Evolutionary conservation across 371 early-diverging fungal genomes (phyloP).

Genomic region (Neoconidiobolus thromboides): DNA sequence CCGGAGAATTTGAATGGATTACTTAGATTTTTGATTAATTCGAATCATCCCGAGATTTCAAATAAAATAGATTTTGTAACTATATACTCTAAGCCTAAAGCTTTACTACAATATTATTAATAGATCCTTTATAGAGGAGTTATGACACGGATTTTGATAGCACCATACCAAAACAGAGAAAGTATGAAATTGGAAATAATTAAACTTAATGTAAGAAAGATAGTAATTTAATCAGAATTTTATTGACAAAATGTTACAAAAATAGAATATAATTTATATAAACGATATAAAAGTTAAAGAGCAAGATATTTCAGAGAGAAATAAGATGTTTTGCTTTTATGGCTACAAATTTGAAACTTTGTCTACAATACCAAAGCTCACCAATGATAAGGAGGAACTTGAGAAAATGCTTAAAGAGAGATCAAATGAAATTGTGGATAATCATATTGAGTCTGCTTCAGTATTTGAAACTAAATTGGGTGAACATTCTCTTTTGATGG

Average conservation of each 20-base stretch:
- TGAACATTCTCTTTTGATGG: conserved; percentile 45
- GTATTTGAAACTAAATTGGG: conserved; percentile 67
- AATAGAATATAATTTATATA: conserved; percentile 51
- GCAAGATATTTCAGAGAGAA: conserved; percentile 22
- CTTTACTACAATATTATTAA: background rate
- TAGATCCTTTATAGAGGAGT: conserved; percentile 57
- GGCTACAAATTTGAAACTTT: conserved; percentile 59
- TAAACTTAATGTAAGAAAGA: conserved; percentile 26
- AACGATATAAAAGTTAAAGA: conserved; percentile 20
- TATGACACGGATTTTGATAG: conserved; percentile 60
- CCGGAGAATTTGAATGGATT: conserved; percentile 69
- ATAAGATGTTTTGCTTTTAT: conserved; percentile 51
- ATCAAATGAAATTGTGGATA: conserved; percentile 35
- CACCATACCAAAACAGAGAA: conserved; percentile 54
- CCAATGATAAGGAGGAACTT: conserved; percentile 15
- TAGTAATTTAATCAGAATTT: background rate
- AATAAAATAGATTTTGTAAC: conserved; percentile 22
- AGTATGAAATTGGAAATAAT: conserved; percentile 66
- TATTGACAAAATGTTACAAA: background rate
- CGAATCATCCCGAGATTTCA: conserved; percentile 4
- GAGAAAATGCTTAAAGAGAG: conserved; percentile 20
- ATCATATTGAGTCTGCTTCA: conserved; percentile 70
- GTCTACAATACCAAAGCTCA: conserved; percentile 27
- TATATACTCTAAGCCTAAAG: background rate
- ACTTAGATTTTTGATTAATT: conserved; percentile 31